Conservation (phyloP, 805 yeast species). For the Ogataea nonfermentans region DNA sequence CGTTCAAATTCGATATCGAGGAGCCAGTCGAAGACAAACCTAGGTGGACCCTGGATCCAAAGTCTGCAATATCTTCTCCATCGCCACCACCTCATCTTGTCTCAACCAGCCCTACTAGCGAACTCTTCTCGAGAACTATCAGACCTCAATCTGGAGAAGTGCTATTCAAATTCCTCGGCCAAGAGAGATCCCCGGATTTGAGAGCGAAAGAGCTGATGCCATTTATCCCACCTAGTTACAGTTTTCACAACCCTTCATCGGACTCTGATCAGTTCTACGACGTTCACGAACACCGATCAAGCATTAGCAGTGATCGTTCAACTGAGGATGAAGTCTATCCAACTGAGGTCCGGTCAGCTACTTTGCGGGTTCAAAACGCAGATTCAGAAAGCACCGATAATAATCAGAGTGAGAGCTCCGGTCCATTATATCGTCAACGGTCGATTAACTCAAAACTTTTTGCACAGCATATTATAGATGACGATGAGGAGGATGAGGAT, state of each 20-base stretch:
- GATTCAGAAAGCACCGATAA: slow-evolving; percentile 1
- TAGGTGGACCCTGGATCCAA: too few species aligned
- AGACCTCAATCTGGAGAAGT: too few species aligned
- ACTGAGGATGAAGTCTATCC: slow-evolving; percentile 17
- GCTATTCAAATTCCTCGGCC: neutral
- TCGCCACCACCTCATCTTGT: too few species aligned
- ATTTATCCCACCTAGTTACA: slow-evolving; percentile 6
- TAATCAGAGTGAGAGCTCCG: slow-evolving; percentile 5
- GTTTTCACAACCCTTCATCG: slow-evolving; percentile 2
- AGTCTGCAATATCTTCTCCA: too few species aligned
- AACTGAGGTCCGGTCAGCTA: slow-evolving; percentile 5
- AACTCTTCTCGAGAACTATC: too few species aligned
- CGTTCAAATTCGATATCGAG: too few species aligned
- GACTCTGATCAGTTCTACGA: slow-evolving; percentile 15
- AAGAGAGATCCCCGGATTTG: neutral
- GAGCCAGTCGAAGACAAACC: too few species aligned
- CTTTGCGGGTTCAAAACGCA: slow-evolving; percentile 4
- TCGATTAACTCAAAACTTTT: slow-evolving; percentile 13
- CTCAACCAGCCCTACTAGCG: too few species aligned
- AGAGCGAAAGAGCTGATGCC: neutral
- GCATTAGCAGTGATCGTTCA: slow-evolving; percentile 6
- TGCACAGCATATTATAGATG: neutral
- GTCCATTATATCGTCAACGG: slow-evolving; percentile 15
- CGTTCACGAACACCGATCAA: slow-evolving; percentile 15
- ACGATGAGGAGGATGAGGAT: slow-evolving; percentile 13